A percentile compares a stretch with the other conserved stretches of the same genome.
phyloP scores from a whole-genome alignment of 352 stramenopile genomes.

The Plasmopara halstedii region DNA sequence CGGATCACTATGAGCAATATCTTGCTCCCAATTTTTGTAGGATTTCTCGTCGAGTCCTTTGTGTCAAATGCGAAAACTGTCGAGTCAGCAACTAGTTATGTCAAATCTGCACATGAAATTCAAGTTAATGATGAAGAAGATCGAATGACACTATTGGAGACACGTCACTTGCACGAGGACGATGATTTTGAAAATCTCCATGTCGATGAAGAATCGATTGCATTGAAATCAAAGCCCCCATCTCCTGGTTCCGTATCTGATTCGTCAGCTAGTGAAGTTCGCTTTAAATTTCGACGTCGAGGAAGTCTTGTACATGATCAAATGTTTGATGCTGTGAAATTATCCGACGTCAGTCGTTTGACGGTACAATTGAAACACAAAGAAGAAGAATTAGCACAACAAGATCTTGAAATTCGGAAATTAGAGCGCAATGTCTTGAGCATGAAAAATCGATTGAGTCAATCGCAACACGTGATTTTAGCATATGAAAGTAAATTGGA shows the following conservation, averaged over 20 bases:
- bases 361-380: constrained; percentile 61
- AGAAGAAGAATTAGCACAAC: constrained; percentile 52
- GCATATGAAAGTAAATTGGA: constrained; percentile 72
- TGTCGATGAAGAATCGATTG: not conserved
- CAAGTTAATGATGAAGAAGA: constrained; percentile 45
- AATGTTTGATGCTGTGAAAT: constrained; percentile 76
- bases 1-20: constrained; percentile 81
- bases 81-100: constrained; percentile 54
- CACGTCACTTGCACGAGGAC: constrained; percentile 31
- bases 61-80: constrained; percentile 67
- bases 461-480: constrained; percentile 58
- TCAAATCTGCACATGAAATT: constrained; percentile 31
- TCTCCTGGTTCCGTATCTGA: constrained; percentile 35
- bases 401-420: constrained; percentile 61
- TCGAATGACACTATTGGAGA: constrained; percentile 44
- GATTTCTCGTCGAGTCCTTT: constrained; percentile 83
- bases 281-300: constrained; percentile 59
- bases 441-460: constrained; percentile 57
- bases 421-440: constrained; percentile 55
- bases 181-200: constrained; percentile 8
- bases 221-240: constrained; percentile 4
- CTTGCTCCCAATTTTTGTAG: constrained; percentile 74
- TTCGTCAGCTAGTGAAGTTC: constrained; percentile 47
- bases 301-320: constrained; percentile 65
- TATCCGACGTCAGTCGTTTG: constrained; percentile 64